Percentiles rank a stretch among this genome's conserved stretches.
These are phyloP conservation scores for Grosmannia serpens DNA, from an alignment of 2,329 filamentous ascomycete species.

Conservation along the genomic window DNA sequence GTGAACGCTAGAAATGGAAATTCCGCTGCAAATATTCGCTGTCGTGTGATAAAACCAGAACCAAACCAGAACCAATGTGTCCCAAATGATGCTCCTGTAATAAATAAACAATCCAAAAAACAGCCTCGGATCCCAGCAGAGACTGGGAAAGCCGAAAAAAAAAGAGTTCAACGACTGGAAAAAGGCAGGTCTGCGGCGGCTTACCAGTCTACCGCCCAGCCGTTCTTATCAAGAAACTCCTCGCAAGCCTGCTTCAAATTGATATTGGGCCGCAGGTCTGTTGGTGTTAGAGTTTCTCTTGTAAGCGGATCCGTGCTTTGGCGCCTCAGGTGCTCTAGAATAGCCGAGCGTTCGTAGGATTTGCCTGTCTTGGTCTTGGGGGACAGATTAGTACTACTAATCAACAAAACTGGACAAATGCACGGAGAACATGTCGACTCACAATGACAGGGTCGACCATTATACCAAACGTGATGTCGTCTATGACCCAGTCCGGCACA, in stretches of 20 bases:
- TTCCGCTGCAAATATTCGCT: neutral
- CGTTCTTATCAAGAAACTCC: constrained; percentile 76
- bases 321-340: constrained; percentile 74
- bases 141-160: neutral
- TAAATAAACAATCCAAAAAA: neutral
- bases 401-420: neutral
- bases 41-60: neutral
- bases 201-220: constrained; percentile 88
- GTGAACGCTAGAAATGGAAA: neutral
- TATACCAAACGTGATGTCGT: constrained; percentile 63
- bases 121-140: neutral
- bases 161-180: neutral
- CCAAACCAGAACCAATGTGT: neutral
- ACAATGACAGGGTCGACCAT: constrained; percentile 60
- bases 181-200: neutral
- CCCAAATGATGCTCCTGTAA: neutral
- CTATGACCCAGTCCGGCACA: constrained; percentile 66
- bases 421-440: constrained; percentile 14
- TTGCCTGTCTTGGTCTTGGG: constrained; percentile 69
- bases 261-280: constrained; percentile 71
- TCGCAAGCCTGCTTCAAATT: constrained; percentile 56
- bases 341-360: constrained; percentile 77
- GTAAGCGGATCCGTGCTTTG: constrained; percentile 73
- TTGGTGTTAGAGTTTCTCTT: constrained; percentile 54
- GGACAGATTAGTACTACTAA: neutral